These are phyloP conservation scores for Pelargonium fulgidum DNA, from an alignment of 441 rosid species.

Conservation along the genomic window DNA sequence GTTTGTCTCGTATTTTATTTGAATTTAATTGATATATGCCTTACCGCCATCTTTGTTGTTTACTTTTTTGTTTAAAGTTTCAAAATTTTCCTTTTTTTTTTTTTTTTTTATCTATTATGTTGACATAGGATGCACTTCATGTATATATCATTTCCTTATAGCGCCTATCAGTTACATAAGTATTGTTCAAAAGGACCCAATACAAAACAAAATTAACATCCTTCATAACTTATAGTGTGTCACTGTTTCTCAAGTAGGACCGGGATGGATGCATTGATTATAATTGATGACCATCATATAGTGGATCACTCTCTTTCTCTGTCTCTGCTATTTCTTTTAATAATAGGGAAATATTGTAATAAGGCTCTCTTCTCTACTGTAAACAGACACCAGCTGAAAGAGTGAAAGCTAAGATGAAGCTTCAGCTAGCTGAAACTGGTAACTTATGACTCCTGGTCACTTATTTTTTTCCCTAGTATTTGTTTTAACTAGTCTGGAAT, in stretches of 20 bases:
- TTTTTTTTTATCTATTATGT: too few relatives aligned
- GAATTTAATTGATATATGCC: too few relatives aligned
- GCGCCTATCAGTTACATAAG: too few relatives aligned
- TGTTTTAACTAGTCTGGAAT: neutral
- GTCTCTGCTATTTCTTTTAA: neutral
- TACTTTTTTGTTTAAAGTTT: too few relatives aligned
- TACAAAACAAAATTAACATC: neutral
- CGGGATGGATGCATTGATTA: neutral
- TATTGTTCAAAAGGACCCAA: too few relatives aligned
- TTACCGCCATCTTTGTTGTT: too few relatives aligned
- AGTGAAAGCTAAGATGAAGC: conserved; percentile 84
- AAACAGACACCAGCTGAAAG: conserved; percentile 69
- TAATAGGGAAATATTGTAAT: neutral
- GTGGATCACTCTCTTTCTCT: neutral
- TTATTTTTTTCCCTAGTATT: neutral
- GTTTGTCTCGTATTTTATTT: too few relatives aligned
- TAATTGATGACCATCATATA: neutral
- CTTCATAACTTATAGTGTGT: neutral
- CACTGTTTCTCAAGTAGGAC: neutral
- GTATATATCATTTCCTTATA: too few relatives aligned
- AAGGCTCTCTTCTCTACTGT: conserved; percentile 22
- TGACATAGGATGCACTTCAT: too few relatives aligned
- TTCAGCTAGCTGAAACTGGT: conserved; percentile 85
- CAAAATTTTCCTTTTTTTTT: too few relatives aligned
- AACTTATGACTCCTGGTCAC: conserved; percentile 11